A percentile compares a stretch with the other conserved stretches of the same genome.
These are phyloP conservation scores for Mortierella sp. DNA, from an alignment of 371 early-diverging fungal genomes.

Conservation along the genomic window DNA sequence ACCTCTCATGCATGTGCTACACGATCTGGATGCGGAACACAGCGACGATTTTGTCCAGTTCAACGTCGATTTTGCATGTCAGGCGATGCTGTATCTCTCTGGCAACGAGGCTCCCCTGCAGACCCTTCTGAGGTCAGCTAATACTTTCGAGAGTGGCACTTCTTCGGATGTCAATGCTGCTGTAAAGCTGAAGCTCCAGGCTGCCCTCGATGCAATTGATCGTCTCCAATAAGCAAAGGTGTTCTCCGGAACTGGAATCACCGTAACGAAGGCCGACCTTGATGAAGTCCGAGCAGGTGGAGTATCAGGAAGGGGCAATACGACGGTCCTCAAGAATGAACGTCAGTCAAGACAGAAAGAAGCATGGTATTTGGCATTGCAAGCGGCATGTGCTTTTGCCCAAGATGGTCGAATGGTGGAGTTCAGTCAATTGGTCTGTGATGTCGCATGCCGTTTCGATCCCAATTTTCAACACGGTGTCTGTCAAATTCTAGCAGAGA, in stretches of 20 bases:
- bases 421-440: background rate
- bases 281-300: too few relatives aligned
- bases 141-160: background rate
- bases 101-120: background rate
- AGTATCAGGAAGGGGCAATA: too few relatives aligned
- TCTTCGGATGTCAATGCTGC: background rate
- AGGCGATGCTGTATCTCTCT: constrained; percentile 13
- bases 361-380: background rate
- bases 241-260: background rate
- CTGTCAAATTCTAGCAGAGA: constrained; percentile 14
- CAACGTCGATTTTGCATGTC: constrained; percentile 13
- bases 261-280: background rate
- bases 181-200: constrained; percentile 4
- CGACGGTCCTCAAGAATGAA: too few relatives aligned
- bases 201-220: background rate
- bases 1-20: background rate
- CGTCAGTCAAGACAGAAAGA: background rate
- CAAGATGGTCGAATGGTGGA: background rate
- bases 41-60: constrained; percentile 8
- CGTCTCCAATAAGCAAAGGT: background rate
- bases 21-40: background rate
- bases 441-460: background rate
- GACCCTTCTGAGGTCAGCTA: background rate
- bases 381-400: background rate
- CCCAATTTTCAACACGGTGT: constrained; percentile 11